Percentiles rank a stretch among this genome's conserved stretches.
These are phyloP conservation scores for Sonneratia caseolaris DNA, from an alignment of 345 rosid genomes.

Conservation along the genomic window DNA sequence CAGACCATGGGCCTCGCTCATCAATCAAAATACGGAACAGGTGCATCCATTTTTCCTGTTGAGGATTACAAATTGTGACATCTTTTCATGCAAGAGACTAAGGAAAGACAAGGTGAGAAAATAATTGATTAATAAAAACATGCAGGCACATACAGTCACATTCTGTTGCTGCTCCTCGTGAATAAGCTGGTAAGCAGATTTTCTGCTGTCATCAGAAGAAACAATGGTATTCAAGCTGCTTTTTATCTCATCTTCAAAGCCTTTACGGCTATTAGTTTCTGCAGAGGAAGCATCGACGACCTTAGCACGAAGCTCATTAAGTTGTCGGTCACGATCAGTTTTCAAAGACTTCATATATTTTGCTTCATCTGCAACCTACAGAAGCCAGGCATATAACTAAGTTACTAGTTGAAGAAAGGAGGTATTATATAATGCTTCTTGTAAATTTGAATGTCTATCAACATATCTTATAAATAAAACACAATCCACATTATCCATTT, in stretches of 20 bases:
- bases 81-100: neutral
- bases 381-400: slow-evolving; percentile 8
- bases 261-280: slow-evolving; percentile 43
- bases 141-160: slow-evolving; percentile 43
- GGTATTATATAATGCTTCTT: neutral
- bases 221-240: slow-evolving; percentile 46
- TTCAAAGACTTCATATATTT: slow-evolving; percentile 49
- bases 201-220: slow-evolving; percentile 75
- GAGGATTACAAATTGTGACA: neutral
- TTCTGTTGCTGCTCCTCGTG: slow-evolving; percentile 89
- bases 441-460: neutral
- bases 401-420: neutral
- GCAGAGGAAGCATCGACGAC: slow-evolving; percentile 43
- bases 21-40: slow-evolving; percentile 87
- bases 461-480: neutral
- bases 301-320: slow-evolving; percentile 54
- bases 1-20: slow-evolving; percentile 99
- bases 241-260: slow-evolving; percentile 75
- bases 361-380: slow-evolving; percentile 71
- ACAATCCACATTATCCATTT: neutral
- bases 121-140: neutral
- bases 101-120: neutral
- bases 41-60: slow-evolving; percentile 89
- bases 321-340: slow-evolving; percentile 64
- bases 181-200: slow-evolving; percentile 51